Percentiles rank a stretch among this genome's conserved stretches.
Conservation (phyloP, 495 filamentous ascomycete genomes). For the Lasiosphaeriaceae sp. region DNA sequence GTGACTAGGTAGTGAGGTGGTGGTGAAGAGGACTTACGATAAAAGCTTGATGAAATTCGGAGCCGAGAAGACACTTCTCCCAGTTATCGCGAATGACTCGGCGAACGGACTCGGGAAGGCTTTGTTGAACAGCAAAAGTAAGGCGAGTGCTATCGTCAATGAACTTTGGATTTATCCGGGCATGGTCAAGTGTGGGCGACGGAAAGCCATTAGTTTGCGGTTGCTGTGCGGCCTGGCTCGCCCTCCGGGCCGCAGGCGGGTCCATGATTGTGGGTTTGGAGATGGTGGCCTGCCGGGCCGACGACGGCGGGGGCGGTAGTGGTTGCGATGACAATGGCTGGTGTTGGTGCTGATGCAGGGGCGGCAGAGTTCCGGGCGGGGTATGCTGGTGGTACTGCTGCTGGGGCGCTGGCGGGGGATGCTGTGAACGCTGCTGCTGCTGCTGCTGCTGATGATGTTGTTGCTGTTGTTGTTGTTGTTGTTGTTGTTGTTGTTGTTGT, state of each 20-base stretch:
- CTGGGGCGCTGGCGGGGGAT: not conserved
- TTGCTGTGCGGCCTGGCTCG: slow-evolving; percentile 10
- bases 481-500: slow-evolving; percentile 10
- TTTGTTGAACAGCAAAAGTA: slow-evolving; percentile 37
- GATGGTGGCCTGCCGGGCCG: not conserved
- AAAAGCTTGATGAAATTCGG: slow-evolving; percentile 49
- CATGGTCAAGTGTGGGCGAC: slow-evolving; percentile 36
- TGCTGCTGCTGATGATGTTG: not conserved
- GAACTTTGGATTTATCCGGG: slow-evolving; percentile 34
- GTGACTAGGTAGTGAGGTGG: too few relatives aligned
- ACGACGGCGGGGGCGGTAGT: slow-evolving; percentile 1
- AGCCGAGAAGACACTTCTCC: slow-evolving; percentile 47
- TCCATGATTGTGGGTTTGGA: slow-evolving; percentile 41
- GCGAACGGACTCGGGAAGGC: slow-evolving; percentile 41
- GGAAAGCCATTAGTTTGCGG: slow-evolving; percentile 28
- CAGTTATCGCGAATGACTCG: slow-evolving; percentile 44
- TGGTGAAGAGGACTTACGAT: slow-evolving; percentile 46
- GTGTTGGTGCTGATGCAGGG: slow-evolving; percentile 9
- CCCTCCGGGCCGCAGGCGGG: slow-evolving; percentile 26
- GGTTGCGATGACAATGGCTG: slow-evolving; percentile 3
- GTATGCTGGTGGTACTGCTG: not conserved
- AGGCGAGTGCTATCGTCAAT: slow-evolving; percentile 40
- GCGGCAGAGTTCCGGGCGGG: not conserved
- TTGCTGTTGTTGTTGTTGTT: slow-evolving; percentile 8
- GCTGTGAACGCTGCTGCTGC: not conserved